A percentile compares a stretch with the other conserved stretches of the same genome.
phyloP scores from a whole-genome alignment of 805 yeast genomes.

The Kodamaea leandrae region DNA sequence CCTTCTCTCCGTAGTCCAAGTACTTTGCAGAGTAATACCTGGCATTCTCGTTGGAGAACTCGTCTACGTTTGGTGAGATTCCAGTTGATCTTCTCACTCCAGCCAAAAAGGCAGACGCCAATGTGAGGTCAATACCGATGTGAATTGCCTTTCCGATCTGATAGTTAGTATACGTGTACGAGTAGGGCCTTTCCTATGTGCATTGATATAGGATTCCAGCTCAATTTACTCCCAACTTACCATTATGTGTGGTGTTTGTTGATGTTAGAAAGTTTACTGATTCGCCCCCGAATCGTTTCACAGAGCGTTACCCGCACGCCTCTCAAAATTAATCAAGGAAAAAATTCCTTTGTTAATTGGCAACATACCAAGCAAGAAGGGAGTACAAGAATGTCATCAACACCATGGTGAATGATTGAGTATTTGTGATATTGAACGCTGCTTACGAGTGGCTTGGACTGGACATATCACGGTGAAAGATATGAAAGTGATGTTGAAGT shows the following conservation, averaged over 20 bases:
- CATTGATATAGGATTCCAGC: no score
- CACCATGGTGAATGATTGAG: background rate
- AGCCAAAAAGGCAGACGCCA: slow-evolving; percentile 66
- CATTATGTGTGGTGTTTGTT: slow-evolving; percentile 1
- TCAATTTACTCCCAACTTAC: background rate
- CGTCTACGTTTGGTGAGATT: slow-evolving; percentile 52
- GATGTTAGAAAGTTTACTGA: background rate
- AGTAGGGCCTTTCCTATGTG: no score
- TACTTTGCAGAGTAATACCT: slow-evolving; percentile 60
- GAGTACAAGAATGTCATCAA: background rate
- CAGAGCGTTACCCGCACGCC: slow-evolving; percentile 1
- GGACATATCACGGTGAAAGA: no score
- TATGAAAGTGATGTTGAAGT: no score
- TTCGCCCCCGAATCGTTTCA: slow-evolving; percentile 1
- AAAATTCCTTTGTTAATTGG: background rate
- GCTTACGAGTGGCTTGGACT: no score
- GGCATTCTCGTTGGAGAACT: slow-evolving; percentile 42
- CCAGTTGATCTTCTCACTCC: slow-evolving; percentile 76
- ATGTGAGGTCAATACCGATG: slow-evolving; percentile 53
- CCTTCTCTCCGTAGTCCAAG: slow-evolving; percentile 80
- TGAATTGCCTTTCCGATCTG: slow-evolving; percentile 56
- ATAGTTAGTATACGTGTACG: slow-evolving; percentile 8
- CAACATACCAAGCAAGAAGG: no score
- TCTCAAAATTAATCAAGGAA: background rate
- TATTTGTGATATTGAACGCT: no score